Percentiles rank a stretch among this genome's conserved stretches.
phyloP scores from a whole-genome alignment of 2,329 filamentous ascomycete genomes.

The Colletotrichum sp. region DNA sequence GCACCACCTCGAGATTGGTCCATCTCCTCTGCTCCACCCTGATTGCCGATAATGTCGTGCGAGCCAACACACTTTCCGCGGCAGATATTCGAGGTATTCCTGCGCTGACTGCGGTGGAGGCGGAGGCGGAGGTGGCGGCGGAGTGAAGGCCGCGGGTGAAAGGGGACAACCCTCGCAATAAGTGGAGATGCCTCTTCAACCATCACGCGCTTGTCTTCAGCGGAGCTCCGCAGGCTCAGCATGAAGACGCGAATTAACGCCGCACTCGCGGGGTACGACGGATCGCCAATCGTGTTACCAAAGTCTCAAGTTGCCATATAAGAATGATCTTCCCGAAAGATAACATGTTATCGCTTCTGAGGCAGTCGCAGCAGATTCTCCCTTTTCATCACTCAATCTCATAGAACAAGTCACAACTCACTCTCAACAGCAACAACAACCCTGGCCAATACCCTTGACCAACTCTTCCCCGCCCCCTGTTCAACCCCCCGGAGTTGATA shows the following conservation, averaged over 20 bases:
- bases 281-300: background rate
- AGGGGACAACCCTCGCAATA: background rate
- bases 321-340: background rate
- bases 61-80: background rate
- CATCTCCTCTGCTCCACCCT: background rate
- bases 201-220: background rate
- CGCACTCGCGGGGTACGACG: background rate
- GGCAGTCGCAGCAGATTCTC: background rate
- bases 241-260: background rate
- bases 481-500: background rate
- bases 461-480: background rate
- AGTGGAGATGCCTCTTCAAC: background rate
- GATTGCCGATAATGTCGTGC: background rate
- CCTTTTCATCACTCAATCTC: background rate
- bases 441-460: background rate
- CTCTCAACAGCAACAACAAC: background rate
- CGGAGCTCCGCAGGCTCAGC: background rate
- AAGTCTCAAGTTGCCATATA: background rate
- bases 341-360: background rate
- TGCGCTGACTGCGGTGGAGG: background rate
- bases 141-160: background rate
- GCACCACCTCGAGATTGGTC: background rate
- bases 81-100: background rate
- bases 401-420: background rate
- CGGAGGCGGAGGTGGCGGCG: conserved; percentile 7